Evolutionary conservation across 2,329 filamentous ascomycete species (phyloP).

Genomic region (Fusarium mundagurra): DNA sequence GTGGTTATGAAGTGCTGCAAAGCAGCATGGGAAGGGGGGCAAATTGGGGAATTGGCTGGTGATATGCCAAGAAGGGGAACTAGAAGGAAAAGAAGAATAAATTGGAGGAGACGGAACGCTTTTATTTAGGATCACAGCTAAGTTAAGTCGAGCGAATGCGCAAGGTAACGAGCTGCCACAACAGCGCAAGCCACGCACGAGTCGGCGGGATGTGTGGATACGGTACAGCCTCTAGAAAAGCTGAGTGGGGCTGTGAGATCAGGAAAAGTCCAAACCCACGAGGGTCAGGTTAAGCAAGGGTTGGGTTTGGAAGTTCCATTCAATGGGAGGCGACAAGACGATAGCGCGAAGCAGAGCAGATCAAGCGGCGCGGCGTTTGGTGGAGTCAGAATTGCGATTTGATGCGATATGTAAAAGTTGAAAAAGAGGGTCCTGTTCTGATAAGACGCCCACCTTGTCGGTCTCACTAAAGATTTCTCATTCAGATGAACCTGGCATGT

Average conservation of each 20-base stretch:
- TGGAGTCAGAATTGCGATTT: conserved; percentile 39
- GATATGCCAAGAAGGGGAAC: conserved; percentile 34
- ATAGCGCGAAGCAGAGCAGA: conserved; percentile 37
- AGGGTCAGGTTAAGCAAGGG: conserved; percentile 32
- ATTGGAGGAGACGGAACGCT: conserved; percentile 40
- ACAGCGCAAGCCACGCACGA: conserved; percentile 35
- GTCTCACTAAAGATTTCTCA: conserved; percentile 22
- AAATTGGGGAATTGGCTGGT: conserved; percentile 20
- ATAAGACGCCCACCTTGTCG: conserved; percentile 41
- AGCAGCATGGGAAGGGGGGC: conserved; percentile 10
- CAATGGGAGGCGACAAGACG: conserved; percentile 34
- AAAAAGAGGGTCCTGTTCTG: conserved; percentile 43
- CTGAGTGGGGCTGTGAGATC: conserved; percentile 39
- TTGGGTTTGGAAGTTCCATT: conserved; percentile 25
- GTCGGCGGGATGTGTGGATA: conserved; percentile 37
- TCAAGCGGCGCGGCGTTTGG: conserved; percentile 37
- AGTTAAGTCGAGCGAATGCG: conserved; percentile 22
- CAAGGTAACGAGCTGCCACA: conserved; percentile 36
- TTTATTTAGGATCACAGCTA: conserved; percentile 42
- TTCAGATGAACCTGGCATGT: conserved; percentile 20
- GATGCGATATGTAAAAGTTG: conserved; percentile 36
- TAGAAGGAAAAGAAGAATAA: conserved; percentile 32
- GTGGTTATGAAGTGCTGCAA: conserved; percentile 20
- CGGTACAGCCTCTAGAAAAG: conserved; percentile 33
- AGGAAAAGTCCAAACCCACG: conserved; percentile 31